Evolutionary conservation across 2,329 filamentous ascomycete species (phyloP).

Genomic region (Paraconiothyrium sp.): DNA sequence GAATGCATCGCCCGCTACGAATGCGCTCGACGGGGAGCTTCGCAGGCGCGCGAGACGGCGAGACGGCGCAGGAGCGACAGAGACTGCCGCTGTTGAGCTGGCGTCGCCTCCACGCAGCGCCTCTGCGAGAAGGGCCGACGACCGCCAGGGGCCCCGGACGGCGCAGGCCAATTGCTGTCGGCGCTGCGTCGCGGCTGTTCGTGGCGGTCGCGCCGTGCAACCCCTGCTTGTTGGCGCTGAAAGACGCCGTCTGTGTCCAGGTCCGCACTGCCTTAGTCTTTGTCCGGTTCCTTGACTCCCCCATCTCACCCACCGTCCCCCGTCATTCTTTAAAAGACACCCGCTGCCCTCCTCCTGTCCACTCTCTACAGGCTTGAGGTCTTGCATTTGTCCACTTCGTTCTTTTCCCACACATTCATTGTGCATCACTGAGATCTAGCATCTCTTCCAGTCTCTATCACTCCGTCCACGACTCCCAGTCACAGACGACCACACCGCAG

Average conservation of each 20-base stretch:
- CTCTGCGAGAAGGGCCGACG: background rate
- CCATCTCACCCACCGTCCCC: slow-evolving; percentile 20
- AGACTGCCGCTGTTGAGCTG: background rate
- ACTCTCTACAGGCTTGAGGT: slow-evolving; percentile 53
- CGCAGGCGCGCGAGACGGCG: background rate
- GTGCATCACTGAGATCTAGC: slow-evolving; percentile 40
- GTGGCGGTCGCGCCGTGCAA: slow-evolving; percentile 2
- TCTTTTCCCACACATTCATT: slow-evolving; percentile 34
- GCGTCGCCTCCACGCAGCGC: background rate
- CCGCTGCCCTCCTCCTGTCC: slow-evolving; percentile 39
- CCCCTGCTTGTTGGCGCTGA: slow-evolving; percentile 15
- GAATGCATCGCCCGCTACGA: slow-evolving; percentile 1
- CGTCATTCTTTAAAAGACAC: slow-evolving; percentile 36
- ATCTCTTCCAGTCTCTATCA: slow-evolving; percentile 46
- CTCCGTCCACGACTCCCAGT: slow-evolving; percentile 30
- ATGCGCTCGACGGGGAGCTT: background rate
- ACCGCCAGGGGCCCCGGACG: background rate
- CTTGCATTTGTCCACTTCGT: slow-evolving; percentile 44
- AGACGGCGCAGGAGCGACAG: background rate
- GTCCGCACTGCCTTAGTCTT: slow-evolving; percentile 18
- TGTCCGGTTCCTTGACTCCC: slow-evolving; percentile 1
- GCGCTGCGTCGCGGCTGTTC: slow-evolving; percentile 10
- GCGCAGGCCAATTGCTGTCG: background rate
- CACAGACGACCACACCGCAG: slow-evolving; percentile 18
- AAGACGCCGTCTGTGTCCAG: slow-evolving; percentile 23